These are phyloP conservation scores for Arthroderma uncinatum DNA, from an alignment of 2,329 filamentous ascomycete genomes.

Conservation along the genomic window DNA sequence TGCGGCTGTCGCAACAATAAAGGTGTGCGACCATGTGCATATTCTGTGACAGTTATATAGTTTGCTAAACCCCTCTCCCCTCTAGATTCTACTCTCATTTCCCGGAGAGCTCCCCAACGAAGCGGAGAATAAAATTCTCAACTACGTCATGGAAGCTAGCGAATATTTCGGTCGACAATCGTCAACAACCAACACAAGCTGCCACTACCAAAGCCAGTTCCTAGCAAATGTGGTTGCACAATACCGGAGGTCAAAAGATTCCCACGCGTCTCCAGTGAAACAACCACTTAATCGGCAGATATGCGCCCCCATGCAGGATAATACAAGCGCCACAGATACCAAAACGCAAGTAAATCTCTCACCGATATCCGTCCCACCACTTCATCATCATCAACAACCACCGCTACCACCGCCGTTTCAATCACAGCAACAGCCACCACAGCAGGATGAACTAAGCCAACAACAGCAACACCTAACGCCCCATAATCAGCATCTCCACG, in stretches of 20 bases:
- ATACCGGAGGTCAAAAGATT: slow-evolving; percentile 15
- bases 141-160: slow-evolving; percentile 13
- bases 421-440: neutral
- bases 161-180: slow-evolving; percentile 14
- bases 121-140: slow-evolving; percentile 13
- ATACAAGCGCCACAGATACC: neutral
- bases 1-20: slow-evolving; percentile 32
- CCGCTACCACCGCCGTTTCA: neutral
- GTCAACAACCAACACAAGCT: slow-evolving; percentile 16
- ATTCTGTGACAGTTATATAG: neutral
- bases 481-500: neutral
- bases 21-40: slow-evolving; percentile 14
- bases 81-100: slow-evolving; percentile 16
- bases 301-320: slow-evolving; percentile 3
- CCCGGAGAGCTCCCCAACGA: slow-evolving; percentile 14
- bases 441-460: neutral
- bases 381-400: neutral
- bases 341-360: neutral
- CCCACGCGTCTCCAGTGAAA: slow-evolving; percentile 7
- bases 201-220: slow-evolving; percentile 16
- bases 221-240: slow-evolving; percentile 17
- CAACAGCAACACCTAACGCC: neutral
- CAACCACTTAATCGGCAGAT: neutral
- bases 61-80: neutral
- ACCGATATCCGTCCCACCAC: neutral